Base-by-base conservation (phyloP, 176 grass and related monocot species). In the Avena insularis region DNA sequence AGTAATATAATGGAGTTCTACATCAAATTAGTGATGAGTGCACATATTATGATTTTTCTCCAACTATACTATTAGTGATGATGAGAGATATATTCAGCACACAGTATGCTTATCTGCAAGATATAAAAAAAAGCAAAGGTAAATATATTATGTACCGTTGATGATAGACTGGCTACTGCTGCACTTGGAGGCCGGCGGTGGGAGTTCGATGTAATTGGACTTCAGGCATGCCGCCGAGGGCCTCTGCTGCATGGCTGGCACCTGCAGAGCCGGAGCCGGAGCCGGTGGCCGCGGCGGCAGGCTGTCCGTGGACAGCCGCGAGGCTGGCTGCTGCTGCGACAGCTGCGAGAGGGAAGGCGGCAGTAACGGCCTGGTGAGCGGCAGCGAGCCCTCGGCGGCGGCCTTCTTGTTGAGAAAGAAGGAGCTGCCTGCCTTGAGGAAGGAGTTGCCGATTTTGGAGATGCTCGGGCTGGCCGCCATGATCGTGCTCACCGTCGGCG, bases 151-250 rank as follows among this genome's bases (percentile, higher is more conserved):
- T 74, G 40, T 85, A 94, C 94, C 94, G 63, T 97, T 94, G 86
- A 94, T 63, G 82, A 94, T 86, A 33, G 94, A 87, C 12, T 97
- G 94, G 36, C 31, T 19, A 11, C 31, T 85, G 55, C 92, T 90
- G 87, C 92, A 97, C 72, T 92, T 89, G 53, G 61, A 87, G 12
- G 94, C 83, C 14, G 92, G 94, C 17, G 88, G 92, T 1, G 94
- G 94, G 20, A 97, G 84, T 51, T 94, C 92, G 47, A 87, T 84
- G 84, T 92, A 97, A 3, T 75, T 88, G 8, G 91, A 89, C 45
- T 81, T 86, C 13, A 91, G 29, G 77, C 92, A 91, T n/a, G 54
- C 62, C 56, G 64, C 71, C 0, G 90, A 90, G 10, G 87, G 72
- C 64, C 71, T 72, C 17, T 55, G 15, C 9, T 82, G 16, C 17